Evolutionary conservation across 257 asterid genomes (phyloP), one percentile per base, ranked within the genome.

Genomic region (Jaltomata sinuosa): DNA sequence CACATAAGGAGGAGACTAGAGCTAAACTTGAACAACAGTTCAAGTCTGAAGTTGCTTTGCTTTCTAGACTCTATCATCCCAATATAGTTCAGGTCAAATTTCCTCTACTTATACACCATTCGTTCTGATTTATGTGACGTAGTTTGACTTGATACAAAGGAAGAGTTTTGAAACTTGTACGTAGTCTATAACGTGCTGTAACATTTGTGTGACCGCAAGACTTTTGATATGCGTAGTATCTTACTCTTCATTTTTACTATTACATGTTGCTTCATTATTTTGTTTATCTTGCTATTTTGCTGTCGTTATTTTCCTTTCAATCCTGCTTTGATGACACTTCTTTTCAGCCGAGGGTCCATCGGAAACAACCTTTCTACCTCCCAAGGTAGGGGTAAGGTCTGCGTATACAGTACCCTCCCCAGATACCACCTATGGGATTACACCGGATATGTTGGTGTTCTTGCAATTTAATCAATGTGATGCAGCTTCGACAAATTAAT

Each of bases 21-120:
- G 81, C 88, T 71, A 83, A 83, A 71, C 89, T 89, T 59, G 92
- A 88, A 69, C 90, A 86, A 49, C 92, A 89, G 31, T 89, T 89
- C 85, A 89, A 88, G 83, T 86, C 89, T 18, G 92, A 89, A 84
- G 92, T 89, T 54, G 91, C 89, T 77, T 55, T 89, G 87, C 89
- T 89, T 18, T 88, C 92, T 19, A 84, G 92, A 7, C 91, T 89
- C 29, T 88, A 88, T 84, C 92, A 89, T 85, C 86, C 88, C 31
- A 89, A 86, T 52, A 88, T 89, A 19, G 90, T 89, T 9, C 91
- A 89, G 92, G 92, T 89, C 45, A 32, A 45, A 55, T 0, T 49
- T 9, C 2, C 61, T 27, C 18, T 8, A 18, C 77, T 68, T 68
- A 34, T 68, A 68, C 0, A 0, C 10, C 1, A 15, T 0, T 3